Evolutionary conservation across 2,329 filamentous ascomycete species (phyloP).

Genomic region (Purpureocillium lavendulum): DNA sequence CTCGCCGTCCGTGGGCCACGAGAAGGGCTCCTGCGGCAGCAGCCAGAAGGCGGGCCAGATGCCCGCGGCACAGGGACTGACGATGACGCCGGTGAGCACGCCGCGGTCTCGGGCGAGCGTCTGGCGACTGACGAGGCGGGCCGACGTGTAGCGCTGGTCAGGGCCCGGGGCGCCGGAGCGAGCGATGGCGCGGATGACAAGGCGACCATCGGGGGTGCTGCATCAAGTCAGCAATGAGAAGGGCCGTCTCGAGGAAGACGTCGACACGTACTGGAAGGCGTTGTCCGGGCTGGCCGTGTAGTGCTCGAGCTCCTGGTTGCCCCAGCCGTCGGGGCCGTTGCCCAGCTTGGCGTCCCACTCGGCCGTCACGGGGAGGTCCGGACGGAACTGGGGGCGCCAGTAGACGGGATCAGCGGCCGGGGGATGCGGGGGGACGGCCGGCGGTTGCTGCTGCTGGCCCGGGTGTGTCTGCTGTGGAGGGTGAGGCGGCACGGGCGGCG

Average conservation of each 20-base stretch:
- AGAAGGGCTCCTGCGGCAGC: slow-evolving; percentile 47
- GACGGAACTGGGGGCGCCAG: slow-evolving; percentile 44
- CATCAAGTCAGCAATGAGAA: neutral
- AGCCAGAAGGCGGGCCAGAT: slow-evolving; percentile 58
- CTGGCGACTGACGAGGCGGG: slow-evolving; percentile 44
- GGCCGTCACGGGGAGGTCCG: slow-evolving; percentile 33
- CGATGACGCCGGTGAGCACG: slow-evolving; percentile 41
- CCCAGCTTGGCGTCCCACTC: slow-evolving; percentile 48
- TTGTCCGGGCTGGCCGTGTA: slow-evolving; percentile 42
- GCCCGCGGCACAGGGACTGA: slow-evolving; percentile 43
- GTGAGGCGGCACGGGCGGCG: slow-evolving; percentile 11
- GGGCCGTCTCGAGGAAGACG: neutral
- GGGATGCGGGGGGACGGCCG: slow-evolving; percentile 1
- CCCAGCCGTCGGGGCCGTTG: slow-evolving; percentile 51
- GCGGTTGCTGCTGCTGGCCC: slow-evolving; percentile 6
- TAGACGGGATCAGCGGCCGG: slow-evolving; percentile 24
- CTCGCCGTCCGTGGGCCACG: slow-evolving; percentile 51
- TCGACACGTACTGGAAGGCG: slow-evolving; percentile 36
- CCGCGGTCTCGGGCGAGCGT: slow-evolving; percentile 42
- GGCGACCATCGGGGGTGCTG: slow-evolving; percentile 36
- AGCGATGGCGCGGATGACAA: slow-evolving; percentile 44
- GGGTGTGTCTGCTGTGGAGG: slow-evolving; percentile 9
- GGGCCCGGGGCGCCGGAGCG: slow-evolving; percentile 20
- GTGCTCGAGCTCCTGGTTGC: slow-evolving; percentile 52
- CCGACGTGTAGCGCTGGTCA: slow-evolving; percentile 41